Evolutionary conservation across 202 grass and related monocot species (phyloP).

Genomic region (Bolboschoenoplectus hybrid): DNA sequence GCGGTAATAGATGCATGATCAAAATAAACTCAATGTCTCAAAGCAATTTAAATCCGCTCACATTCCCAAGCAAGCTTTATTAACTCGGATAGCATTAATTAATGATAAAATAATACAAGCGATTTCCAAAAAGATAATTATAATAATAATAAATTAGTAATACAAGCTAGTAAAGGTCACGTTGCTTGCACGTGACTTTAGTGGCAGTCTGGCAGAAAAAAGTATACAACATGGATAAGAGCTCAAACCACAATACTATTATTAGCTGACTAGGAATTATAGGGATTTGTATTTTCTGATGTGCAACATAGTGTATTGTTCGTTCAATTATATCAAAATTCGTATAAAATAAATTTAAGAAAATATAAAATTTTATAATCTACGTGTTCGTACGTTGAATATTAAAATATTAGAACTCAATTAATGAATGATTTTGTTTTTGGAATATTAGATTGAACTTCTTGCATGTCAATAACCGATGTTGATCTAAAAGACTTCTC

Average conservation of each 20-base stretch:
- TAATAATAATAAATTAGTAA: neutral
- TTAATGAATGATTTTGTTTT: neutral
- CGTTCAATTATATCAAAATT: no score
- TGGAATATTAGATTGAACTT: neutral
- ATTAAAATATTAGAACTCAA: no score
- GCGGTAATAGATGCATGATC: neutral
- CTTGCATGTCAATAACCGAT: neutral
- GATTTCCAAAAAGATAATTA: neutral
- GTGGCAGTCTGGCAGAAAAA: neutral
- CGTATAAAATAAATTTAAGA: no score
- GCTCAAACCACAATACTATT: neutral
- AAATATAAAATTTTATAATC: no score
- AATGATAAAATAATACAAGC: neutral
- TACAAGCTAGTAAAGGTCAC: neutral
- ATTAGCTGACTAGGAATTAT: neutral
- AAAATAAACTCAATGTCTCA: neutral
- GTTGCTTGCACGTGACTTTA: constrained; percentile 19
- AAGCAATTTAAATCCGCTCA: neutral
- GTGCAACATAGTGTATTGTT: no score
- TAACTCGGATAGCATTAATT: neutral
- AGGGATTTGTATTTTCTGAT: no score
- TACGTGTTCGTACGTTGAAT: no score
- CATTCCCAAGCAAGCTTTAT: constrained; percentile 19
- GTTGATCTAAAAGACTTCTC: no score
- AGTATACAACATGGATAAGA: neutral